A percentile compares a stretch with the other conserved stretches of the same genome.
phyloP scores from a whole-genome alignment of 2,329 filamentous ascomycete genomes.

The Fusarium dimerum region DNA sequence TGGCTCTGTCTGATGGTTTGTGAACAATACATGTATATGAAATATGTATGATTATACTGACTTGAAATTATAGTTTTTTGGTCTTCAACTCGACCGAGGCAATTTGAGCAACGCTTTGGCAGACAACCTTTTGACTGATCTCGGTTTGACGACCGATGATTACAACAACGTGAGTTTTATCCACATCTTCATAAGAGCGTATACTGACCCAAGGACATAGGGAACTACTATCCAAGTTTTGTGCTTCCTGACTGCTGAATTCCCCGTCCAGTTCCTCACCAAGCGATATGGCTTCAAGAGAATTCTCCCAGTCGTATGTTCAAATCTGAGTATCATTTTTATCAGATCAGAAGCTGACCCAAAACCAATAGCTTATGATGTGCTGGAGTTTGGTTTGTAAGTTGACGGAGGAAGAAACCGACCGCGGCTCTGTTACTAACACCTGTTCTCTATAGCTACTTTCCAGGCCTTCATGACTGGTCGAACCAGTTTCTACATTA shows the following conservation, averaged over 20 bases:
- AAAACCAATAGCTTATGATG: constrained; percentile 42
- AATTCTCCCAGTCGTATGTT: constrained; percentile 47
- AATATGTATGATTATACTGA: constrained; percentile 12
- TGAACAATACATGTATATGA: not conserved
- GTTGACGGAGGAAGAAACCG: constrained; percentile 5
- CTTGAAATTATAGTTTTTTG: constrained; percentile 51
- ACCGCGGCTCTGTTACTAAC: constrained; percentile 32
- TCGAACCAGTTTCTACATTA: constrained; percentile 49
- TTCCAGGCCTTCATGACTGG: constrained; percentile 54
- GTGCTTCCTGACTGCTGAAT: constrained; percentile 55
- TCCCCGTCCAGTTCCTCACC: constrained; percentile 58
- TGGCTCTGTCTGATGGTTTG: constrained; percentile 46
- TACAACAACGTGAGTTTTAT: constrained; percentile 50
- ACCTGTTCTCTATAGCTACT: constrained; percentile 32
- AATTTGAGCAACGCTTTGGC: constrained; percentile 64
- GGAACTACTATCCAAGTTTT: constrained; percentile 58
- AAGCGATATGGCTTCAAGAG: constrained; percentile 60
- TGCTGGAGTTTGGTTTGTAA: constrained; percentile 47
- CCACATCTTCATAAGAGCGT: too few relatives aligned
- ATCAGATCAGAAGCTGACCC: not conserved
- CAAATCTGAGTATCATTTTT: too few relatives aligned
- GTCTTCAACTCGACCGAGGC: constrained; percentile 63
- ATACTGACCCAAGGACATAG: constrained; percentile 8
- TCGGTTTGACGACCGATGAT: constrained; percentile 49
- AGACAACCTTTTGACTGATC: constrained; percentile 61